phyloP scores from a whole-genome alignment of 352 stramenopile species.

The Phytopythium chamaehyphon region DNA sequence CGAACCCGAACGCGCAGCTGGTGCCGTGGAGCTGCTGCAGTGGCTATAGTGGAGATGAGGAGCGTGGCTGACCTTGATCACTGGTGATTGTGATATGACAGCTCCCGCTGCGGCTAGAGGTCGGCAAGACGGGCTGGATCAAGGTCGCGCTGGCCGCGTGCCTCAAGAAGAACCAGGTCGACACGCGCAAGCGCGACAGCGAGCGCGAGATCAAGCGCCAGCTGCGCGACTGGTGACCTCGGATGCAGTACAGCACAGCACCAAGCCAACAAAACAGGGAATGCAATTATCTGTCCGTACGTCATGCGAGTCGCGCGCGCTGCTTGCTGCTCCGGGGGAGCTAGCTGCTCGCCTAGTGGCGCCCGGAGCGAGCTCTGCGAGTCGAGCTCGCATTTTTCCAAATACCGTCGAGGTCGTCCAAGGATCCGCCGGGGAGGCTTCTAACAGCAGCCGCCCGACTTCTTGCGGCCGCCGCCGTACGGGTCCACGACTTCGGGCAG shows the following conservation, averaged over 20 bases:
- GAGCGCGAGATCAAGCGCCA: conserved; percentile 72
- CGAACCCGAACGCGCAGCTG: conserved; percentile 60
- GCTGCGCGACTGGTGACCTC: conserved; percentile 75
- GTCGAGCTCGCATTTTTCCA: too few relatives aligned
- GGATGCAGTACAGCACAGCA: too few relatives aligned
- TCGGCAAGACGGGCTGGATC: conserved; percentile 79
- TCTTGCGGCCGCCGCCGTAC: conserved; percentile 82
- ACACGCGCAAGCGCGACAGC: conserved; percentile 73
- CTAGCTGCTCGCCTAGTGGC: too few relatives aligned
- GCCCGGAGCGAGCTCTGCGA: too few relatives aligned
- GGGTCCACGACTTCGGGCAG: conserved; percentile 84
- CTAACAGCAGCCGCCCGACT: conserved; percentile 77
- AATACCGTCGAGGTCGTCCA: neutral
- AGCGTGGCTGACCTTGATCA: neutral
- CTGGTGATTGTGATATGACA: conserved; percentile 12
- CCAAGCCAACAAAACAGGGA: conserved; percentile 6
- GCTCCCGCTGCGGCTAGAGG: conserved; percentile 70
- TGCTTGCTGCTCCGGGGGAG: too few relatives aligned
- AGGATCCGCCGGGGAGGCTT: neutral
- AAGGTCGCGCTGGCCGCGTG: conserved; percentile 78
- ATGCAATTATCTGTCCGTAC: conserved; percentile 25
- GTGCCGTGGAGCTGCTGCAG: too few relatives aligned
- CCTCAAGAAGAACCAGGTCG: conserved; percentile 56
- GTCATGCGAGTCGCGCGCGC: neutral
- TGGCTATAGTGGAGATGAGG: too few relatives aligned